These are phyloP conservation scores for Dactylellina parvicollis DNA, from an alignment of 2,329 filamentous ascomycete species.

Conservation along the genomic window DNA sequence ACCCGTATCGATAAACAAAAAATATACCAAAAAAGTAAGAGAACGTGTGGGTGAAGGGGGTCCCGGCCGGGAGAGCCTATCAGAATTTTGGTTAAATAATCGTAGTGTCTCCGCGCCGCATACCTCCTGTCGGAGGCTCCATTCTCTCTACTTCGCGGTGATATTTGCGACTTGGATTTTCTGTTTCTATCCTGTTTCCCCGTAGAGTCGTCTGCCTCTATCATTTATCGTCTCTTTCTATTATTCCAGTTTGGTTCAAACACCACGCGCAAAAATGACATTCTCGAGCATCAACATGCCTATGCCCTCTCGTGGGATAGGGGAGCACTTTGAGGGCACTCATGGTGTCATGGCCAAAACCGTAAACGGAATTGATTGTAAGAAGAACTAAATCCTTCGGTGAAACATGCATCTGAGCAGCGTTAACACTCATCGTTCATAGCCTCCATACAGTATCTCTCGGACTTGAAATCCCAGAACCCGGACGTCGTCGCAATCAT, in stretches of 20 bases:
- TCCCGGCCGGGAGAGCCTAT: constrained; percentile 12
- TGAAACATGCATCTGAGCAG: too few relatives aligned
- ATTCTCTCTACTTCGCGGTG: too few relatives aligned
- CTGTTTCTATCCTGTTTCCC: neutral
- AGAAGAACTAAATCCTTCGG: neutral
- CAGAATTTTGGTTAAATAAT: constrained; percentile 37
- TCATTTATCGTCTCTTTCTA: too few relatives aligned
- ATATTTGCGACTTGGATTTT: neutral
- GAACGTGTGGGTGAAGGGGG: neutral
- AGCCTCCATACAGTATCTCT: constrained; percentile 9
- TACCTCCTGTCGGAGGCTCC: constrained; percentile 10
- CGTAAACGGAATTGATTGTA: constrained; percentile 18
- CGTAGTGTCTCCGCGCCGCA: constrained; percentile 1
- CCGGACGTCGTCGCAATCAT: constrained; percentile 18
- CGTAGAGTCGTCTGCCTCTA: too few relatives aligned
- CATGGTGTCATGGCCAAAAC: constrained; percentile 5
- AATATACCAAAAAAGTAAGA: neutral
- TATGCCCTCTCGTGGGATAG: constrained; percentile 25
- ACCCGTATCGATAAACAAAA: constrained; percentile 37
- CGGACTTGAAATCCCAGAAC: constrained; percentile 20
- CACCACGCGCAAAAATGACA: constrained; percentile 49
- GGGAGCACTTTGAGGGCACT: constrained; percentile 28
- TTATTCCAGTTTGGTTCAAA: too few relatives aligned
- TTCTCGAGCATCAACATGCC: constrained; percentile 39
- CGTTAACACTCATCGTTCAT: neutral